Percentiles rank a stretch among this genome's conserved stretches.
Evolutionary conservation across 768 basidiomycete genomes (phyloP).

Genomic region (Mycena venus): DNA sequence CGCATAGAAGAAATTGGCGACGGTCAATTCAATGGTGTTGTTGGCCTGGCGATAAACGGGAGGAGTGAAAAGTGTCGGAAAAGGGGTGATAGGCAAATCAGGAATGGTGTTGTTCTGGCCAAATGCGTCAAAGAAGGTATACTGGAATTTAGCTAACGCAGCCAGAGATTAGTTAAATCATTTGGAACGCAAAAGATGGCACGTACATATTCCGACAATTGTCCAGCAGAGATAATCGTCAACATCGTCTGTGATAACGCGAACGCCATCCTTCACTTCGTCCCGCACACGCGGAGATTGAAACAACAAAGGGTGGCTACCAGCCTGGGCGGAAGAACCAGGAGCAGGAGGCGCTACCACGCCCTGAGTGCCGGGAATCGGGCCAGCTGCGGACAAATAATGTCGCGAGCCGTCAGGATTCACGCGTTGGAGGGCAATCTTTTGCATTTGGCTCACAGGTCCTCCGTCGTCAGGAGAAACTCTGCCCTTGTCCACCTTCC

Average conservation of each 20-base stretch:
- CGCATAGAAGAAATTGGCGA: constrained; percentile 90
- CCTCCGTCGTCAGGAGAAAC: constrained; percentile 91
- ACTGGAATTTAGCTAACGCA: constrained; percentile 86
- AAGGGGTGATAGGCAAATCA: constrained; percentile 87
- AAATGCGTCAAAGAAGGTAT: constrained; percentile 93
- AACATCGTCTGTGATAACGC: constrained; percentile 86
- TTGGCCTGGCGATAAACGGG: constrained; percentile 79
- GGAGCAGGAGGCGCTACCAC: constrained; percentile 78
- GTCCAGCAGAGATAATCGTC: constrained; percentile 98
- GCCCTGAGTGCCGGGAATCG: constrained; percentile 82
- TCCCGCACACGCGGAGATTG: constrained; percentile 85
- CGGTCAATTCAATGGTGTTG: constrained; percentile 85
- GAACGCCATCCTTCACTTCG: constrained; percentile 83
- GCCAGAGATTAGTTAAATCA: constrained; percentile 34
- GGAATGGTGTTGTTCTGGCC: constrained; percentile 84
- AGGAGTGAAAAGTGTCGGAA: constrained; percentile 87
- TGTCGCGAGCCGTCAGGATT: constrained; percentile 87
- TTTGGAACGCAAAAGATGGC: constrained; percentile 16
- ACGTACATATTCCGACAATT: constrained; percentile 93
- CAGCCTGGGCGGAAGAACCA: constrained; percentile 81
- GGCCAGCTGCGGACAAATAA: constrained; percentile 91
- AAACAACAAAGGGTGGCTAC: constrained; percentile 86
- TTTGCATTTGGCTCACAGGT: constrained; percentile 97
- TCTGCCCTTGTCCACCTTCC: constrained; percentile 92
- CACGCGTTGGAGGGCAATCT: constrained; percentile 90